Conservation (phyloP, 2,329 filamentous ascomycete species). For the Aspergillus hiratsukae region DNA sequence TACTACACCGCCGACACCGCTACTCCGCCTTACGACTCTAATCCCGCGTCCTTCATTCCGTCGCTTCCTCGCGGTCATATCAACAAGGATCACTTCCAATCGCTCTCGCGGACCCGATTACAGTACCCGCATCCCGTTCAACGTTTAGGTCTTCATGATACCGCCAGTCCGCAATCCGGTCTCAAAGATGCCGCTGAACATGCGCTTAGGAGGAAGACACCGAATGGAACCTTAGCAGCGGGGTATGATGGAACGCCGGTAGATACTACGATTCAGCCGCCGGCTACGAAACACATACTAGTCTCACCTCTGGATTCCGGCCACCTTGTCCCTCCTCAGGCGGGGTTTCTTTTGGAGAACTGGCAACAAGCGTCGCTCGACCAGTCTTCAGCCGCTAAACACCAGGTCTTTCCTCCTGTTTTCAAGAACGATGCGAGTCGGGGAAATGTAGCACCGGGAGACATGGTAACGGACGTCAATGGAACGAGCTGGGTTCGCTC, state of each 20-base stretch:
- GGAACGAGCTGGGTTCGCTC: conserved; percentile 40
- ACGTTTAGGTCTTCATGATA: conserved; percentile 29
- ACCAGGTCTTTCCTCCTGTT: conserved; percentile 36
- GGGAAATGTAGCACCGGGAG: conserved; percentile 22
- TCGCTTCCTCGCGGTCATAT: conserved; percentile 22
- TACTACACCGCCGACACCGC: conserved; percentile 26
- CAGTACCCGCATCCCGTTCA: conserved; percentile 40
- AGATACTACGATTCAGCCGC: conserved; percentile 67
- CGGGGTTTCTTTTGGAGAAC: conserved; percentile 27
- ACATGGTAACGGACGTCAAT: conserved; percentile 30
- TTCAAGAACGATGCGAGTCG: conserved; percentile 34
- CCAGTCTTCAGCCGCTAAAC: conserved; percentile 25
- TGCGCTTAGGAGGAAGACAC: conserved; percentile 84
- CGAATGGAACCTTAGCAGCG: conserved; percentile 85
- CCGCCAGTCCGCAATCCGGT: conserved; percentile 19
- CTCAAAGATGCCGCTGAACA: conserved; percentile 53
- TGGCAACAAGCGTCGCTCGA: conserved; percentile 30
- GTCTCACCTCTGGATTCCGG: conserved; percentile 55
- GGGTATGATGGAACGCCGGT: conserved; percentile 82
- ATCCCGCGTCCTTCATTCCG: conserved; percentile 20
- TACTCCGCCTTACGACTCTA: conserved; percentile 29
- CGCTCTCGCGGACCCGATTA: conserved; percentile 27
- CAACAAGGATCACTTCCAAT: conserved; percentile 24
- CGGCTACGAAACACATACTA: conserved; percentile 77
- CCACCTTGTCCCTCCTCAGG: conserved; percentile 29